Conservation (phyloP, 495 filamentous ascomycete genomes). For the Clavariopsis aquatica region DNA sequence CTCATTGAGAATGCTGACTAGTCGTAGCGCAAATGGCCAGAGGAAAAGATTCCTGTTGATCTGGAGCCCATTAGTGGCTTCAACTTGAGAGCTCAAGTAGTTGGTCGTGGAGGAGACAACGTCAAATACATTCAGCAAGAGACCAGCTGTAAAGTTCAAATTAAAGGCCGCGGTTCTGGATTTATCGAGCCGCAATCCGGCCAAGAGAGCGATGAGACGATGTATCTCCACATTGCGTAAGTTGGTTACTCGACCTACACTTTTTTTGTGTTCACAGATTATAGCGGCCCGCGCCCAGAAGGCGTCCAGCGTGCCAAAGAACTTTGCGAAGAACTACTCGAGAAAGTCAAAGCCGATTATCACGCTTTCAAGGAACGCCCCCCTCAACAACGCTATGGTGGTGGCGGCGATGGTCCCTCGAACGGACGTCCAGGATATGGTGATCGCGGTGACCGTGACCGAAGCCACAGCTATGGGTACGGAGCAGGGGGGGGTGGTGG, state of each 20-base stretch:
- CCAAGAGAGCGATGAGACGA: slow-evolving; percentile 86
- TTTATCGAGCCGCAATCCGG: slow-evolving; percentile 84
- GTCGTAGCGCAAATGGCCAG: slow-evolving; percentile 93
- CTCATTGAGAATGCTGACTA: slow-evolving; percentile 37
- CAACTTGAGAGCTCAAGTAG: slow-evolving; percentile 92
- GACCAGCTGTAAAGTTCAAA: slow-evolving; percentile 92
- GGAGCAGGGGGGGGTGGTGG: slow-evolving; percentile 18
- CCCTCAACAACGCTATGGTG: slow-evolving; percentile 48
- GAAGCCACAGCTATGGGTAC: slow-evolving; percentile 33
- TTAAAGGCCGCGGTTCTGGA: slow-evolving; percentile 95
- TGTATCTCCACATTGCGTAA: slow-evolving; percentile 95
- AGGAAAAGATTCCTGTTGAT: slow-evolving; percentile 86
- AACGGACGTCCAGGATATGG: slow-evolving; percentile 40
- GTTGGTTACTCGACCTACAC: slow-evolving; percentile 41
- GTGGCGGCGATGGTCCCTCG: slow-evolving; percentile 38
- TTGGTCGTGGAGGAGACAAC: slow-evolving; percentile 87
- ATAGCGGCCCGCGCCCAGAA: slow-evolving; percentile 79
- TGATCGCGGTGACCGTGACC: slow-evolving; percentile 36
- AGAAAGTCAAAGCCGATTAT: slow-evolving; percentile 81
- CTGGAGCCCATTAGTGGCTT: slow-evolving; percentile 94
- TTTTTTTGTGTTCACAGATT: slow-evolving; percentile 34
- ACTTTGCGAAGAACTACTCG: slow-evolving; percentile 81
- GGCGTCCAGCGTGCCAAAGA: slow-evolving; percentile 86
- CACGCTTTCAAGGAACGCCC: slow-evolving; percentile 84
- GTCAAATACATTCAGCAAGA: slow-evolving; percentile 97